These are phyloP conservation scores for Lactifluus volemus DNA, from an alignment of 768 basidiomycete species.

Conservation along the genomic window DNA sequence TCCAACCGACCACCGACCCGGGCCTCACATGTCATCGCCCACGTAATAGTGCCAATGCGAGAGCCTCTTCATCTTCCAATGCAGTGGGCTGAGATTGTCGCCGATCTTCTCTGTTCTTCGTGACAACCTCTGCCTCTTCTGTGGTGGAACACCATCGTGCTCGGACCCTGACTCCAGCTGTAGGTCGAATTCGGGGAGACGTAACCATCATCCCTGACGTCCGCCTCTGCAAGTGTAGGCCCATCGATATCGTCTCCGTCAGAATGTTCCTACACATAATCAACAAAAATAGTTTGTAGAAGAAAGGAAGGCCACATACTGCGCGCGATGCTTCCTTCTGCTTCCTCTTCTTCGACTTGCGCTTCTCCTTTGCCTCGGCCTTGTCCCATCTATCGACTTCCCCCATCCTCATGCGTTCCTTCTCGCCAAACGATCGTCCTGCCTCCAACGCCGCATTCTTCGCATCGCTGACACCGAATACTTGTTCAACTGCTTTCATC, in stretches of 20 bases:
- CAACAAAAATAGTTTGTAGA: neutral
- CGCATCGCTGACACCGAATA: constrained; percentile 46
- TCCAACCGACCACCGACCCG: neutral
- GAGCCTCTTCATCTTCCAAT: constrained; percentile 49
- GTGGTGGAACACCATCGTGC: constrained; percentile 24
- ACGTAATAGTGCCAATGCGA: constrained; percentile 55
- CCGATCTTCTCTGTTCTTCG: constrained; percentile 9
- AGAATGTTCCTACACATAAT: constrained; percentile 13
- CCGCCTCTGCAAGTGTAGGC: constrained; percentile 31
- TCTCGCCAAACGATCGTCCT: constrained; percentile 60
- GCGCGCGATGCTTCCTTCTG: constrained; percentile 63
- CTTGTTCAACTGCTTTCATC: constrained; percentile 64
- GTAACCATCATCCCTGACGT: constrained; percentile 50
- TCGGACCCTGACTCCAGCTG: constrained; percentile 33
- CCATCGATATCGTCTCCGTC: constrained; percentile 23
- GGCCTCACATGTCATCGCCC: constrained; percentile 19
- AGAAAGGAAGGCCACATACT: constrained; percentile 17
- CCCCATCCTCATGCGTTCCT: constrained; percentile 64
- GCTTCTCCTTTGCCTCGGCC: constrained; percentile 79
- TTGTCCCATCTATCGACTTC: constrained; percentile 68
- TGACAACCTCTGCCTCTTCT: constrained; percentile 27
- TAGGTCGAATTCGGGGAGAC: constrained; percentile 61
- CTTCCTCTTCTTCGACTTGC: constrained; percentile 86
- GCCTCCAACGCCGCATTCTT: constrained; percentile 57
- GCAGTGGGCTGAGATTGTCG: constrained; percentile 25